Percentiles rank a stretch among this genome's conserved stretches.
Evolutionary conservation across 2,329 filamentous ascomycete species (phyloP).

Genomic region (Metarhizium guizhouense): DNA sequence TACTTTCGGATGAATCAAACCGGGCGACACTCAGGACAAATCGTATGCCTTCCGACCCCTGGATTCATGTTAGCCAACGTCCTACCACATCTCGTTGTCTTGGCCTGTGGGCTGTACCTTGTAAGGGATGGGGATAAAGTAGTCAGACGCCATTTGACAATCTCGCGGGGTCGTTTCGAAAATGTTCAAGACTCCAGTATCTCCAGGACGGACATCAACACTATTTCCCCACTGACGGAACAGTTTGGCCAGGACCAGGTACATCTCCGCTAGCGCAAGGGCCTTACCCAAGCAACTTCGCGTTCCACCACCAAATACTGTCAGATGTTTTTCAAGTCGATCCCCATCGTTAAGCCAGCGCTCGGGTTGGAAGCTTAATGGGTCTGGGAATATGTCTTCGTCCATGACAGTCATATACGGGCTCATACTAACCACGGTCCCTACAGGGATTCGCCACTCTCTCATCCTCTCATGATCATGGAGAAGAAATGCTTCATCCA

Average conservation of each 20-base stretch:
- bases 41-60: constrained; percentile 25
- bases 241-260: constrained; percentile 26
- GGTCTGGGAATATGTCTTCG: constrained; percentile 22
- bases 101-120: constrained; percentile 16
- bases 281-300: constrained; percentile 28
- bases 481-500: constrained; percentile 23
- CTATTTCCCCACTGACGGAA: constrained; percentile 28
- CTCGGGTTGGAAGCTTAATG: constrained; percentile 24
- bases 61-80: constrained; percentile 4
- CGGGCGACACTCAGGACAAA: constrained; percentile 19
- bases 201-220: constrained; percentile 23
- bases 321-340: constrained; percentile 23
- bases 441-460: constrained; percentile 21
- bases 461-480: constrained; percentile 18
- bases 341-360: constrained; percentile 24
- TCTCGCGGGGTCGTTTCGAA: constrained; percentile 26
- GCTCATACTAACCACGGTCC: constrained; percentile 28
- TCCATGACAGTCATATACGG: constrained; percentile 27
- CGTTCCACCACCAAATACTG: constrained; percentile 25
- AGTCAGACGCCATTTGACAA: constrained; percentile 27
- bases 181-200: constrained; percentile 24
- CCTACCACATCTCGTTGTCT: not conserved
- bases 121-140: constrained; percentile 29
- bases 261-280: constrained; percentile 29
- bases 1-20: not conserved